Percentiles rank a stretch among this genome's conserved stretches.
Conservation (phyloP, 441 rosid genomes). For the Corymbia calophylla region DNA sequence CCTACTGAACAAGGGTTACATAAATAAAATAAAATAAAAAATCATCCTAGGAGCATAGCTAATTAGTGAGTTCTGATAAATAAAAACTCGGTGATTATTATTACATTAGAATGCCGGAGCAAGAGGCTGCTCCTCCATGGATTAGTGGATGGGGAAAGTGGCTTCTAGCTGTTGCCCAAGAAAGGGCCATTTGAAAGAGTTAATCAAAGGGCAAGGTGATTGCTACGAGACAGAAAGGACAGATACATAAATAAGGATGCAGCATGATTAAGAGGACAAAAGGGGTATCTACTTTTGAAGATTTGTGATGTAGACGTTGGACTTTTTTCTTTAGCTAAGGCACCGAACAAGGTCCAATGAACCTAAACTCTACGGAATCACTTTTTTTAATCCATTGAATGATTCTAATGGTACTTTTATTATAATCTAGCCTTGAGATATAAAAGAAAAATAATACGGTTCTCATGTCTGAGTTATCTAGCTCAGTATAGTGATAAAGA, state of each 20-base stretch:
- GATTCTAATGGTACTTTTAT: neutral
- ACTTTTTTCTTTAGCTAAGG: neutral
- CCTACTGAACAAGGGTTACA: neutral
- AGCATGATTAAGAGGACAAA: neutral
- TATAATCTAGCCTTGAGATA: neutral
- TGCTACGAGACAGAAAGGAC: neutral
- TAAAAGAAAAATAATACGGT: neutral
- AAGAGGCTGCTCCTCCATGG: too few species aligned
- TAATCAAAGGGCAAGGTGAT: neutral
- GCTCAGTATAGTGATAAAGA: fast-evolving
- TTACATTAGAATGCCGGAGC: neutral
- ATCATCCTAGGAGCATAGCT: neutral
- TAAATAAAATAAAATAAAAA: neutral
- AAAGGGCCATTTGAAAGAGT: neutral
- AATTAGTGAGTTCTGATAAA: neutral
- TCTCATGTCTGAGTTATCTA: neutral
- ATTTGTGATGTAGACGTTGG: conserved; percentile 10
- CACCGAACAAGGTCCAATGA: neutral
- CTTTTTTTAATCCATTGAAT: neutral
- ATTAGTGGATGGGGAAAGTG: neutral
- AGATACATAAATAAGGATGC: neutral
- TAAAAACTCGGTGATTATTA: neutral
- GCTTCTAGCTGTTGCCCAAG: neutral
- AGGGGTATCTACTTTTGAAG: neutral
- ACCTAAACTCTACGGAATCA: neutral